Base-by-base conservation (phyloP, 139 green algal species). In the Nannochloris sp. region DNA sequence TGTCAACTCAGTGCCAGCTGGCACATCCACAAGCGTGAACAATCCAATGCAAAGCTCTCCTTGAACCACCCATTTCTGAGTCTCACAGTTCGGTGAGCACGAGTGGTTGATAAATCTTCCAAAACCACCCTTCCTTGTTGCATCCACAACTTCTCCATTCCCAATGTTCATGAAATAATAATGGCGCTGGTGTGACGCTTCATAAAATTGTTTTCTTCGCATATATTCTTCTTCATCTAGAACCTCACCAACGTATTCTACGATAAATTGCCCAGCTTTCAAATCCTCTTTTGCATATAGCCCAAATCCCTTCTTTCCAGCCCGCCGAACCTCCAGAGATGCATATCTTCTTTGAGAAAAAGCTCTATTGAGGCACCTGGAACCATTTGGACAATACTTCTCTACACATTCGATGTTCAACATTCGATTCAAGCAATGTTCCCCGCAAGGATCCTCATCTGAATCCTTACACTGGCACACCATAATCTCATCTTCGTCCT, bases 131-230 rank as follows among this genome's bases (percentile, higher is more conserved):
- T 93, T 88, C 10, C 88, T 62, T 53, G 71, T 87, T 3, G 92
- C 92, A 69, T 98, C 92, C 65, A 98, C 97, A 56, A 96, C 88
- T 74, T 99, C 93, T 11, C 88, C 85, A 66, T 95, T 95, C 24
- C 87, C 90, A 10, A 98, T 70, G 59, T 94, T 96, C 93, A 99
- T 99, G 85, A 99, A 99, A 75, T 99, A 99, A 72, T 92, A 95
- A 78, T 99, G 93, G 5, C 89, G 82, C 81, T 96, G 83, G 1
- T 83, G 84, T 24, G 70, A 72, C 12, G 69, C 69, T 6, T 76
- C 75, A 66, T 97, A 99, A 67, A 83, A 87, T 27, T 85, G 72
- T 77, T 95, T 95, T 21, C 66, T 62, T 48, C 81, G 70, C 53
- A 75, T 55, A 78, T 97, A 97, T 80, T 93, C 85, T 63, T 93